Conservation (phyloP, 345 rosid genomes). For the Arabidopsis suecica region DNA sequence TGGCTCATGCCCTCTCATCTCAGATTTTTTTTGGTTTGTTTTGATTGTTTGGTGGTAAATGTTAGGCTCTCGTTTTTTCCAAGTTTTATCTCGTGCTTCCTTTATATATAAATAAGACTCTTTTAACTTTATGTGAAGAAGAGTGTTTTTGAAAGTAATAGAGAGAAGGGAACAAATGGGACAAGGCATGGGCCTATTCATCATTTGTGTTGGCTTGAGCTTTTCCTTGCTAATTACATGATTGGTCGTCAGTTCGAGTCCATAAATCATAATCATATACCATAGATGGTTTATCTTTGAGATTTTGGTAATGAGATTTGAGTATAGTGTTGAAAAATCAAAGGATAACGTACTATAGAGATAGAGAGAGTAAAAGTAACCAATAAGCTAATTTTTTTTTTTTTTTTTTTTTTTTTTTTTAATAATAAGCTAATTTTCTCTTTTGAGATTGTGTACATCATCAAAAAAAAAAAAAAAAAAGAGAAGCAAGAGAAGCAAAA, state of each 20-base stretch:
- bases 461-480: neutral
- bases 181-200: slow-evolving; percentile 48
- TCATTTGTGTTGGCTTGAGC: slow-evolving; percentile 40
- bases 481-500: slow-evolving; percentile 5
- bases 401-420: no score
- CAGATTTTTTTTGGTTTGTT: slow-evolving; percentile 1
- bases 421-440: slow-evolving; percentile 1
- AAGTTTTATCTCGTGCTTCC: slow-evolving; percentile 32
- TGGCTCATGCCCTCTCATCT: slow-evolving; percentile 69
- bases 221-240: slow-evolving; percentile 38
- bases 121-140: slow-evolving; percentile 34
- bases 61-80: slow-evolving; percentile 34
- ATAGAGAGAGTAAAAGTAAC: slow-evolving; percentile 19
- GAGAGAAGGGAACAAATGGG: slow-evolving; percentile 48
- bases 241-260: slow-evolving; percentile 42
- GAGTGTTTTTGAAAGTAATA: slow-evolving; percentile 30
- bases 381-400: neutral
- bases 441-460: slow-evolving; percentile 13
- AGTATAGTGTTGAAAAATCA: slow-evolving; percentile 29
- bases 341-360: slow-evolving; percentile 14
- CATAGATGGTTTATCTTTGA: slow-evolving; percentile 5
- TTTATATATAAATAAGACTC: slow-evolving; percentile 32
- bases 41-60: slow-evolving; percentile 24
- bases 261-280: slow-evolving; percentile 22
- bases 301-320: slow-evolving; percentile 16